Percentiles rank a stretch among this genome's conserved stretches.
Evolutionary conservation across 257 asterid genomes (phyloP).

Genomic region (Nicotiana paniculata): DNA sequence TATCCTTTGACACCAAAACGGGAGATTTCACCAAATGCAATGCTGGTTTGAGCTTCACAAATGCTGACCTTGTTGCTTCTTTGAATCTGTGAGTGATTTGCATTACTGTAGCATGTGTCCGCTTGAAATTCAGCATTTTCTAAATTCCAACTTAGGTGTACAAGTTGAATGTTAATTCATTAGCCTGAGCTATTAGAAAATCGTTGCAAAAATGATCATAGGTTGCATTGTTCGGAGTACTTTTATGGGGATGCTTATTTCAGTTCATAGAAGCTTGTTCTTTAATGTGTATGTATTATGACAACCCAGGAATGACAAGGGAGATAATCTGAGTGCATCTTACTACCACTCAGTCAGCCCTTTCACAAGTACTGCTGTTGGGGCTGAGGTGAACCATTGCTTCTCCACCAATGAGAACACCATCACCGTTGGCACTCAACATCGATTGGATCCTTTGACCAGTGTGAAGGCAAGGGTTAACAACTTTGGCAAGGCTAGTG

Average conservation of each 20-base stretch:
- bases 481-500: slow-evolving; percentile 49
- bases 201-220: neutral
- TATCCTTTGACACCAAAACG: slow-evolving; percentile 53
- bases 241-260: too few species aligned
- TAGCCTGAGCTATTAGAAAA: neutral
- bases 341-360: slow-evolving; percentile 47
- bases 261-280: too few species aligned
- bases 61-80: slow-evolving; percentile 48
- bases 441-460: slow-evolving; percentile 43
- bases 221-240: too few species aligned
- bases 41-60: slow-evolving; percentile 48
- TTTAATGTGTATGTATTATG: neutral
- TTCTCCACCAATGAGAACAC: slow-evolving; percentile 45
- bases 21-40: slow-evolving; percentile 47
- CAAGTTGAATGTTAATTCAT: neutral
- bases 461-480: slow-evolving; percentile 43
- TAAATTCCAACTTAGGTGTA: neutral
- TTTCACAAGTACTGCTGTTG: slow-evolving; percentile 44
- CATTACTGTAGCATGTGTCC: neutral
- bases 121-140: neutral
- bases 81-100: slow-evolving; percentile 44
- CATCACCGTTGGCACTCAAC: slow-evolving; percentile 45
- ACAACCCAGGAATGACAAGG: slow-evolving; percentile 47
- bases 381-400: slow-evolving; percentile 50
- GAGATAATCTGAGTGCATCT: slow-evolving; percentile 37